Evolutionary conservation across 1,139 yeast species (phyloP).

Genomic region (Hyphopichia wangnamkhiaoensis): DNA sequence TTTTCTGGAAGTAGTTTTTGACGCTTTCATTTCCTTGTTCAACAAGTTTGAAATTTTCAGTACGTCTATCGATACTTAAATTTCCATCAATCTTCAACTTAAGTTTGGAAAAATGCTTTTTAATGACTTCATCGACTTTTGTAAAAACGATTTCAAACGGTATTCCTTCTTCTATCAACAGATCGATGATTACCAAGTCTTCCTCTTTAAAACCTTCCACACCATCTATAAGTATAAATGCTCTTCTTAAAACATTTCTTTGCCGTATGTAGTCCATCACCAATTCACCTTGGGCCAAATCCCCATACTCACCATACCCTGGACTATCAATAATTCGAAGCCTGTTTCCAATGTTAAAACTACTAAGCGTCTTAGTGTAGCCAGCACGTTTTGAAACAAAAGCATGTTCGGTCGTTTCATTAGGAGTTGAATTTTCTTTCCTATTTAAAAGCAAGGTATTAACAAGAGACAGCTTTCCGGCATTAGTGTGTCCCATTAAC

Average conservation of each 20-base stretch:
- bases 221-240: slow-evolving; percentile 63
- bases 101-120: neutral
- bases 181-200: slow-evolving; percentile 55
- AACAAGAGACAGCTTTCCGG: slow-evolving; percentile 78
- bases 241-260: slow-evolving; percentile 55
- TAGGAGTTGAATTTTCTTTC: slow-evolving; percentile 24
- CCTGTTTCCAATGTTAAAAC: slow-evolving; percentile 64
- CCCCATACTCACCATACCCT: slow-evolving; percentile 76
- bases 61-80: slow-evolving; percentile 6
- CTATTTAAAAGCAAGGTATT: slow-evolving; percentile 49
- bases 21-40: slow-evolving; percentile 24
- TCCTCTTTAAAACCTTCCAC: slow-evolving; percentile 55
- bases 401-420: slow-evolving; percentile 44
- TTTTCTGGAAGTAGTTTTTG: slow-evolving; percentile 20
- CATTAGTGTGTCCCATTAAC: slow-evolving; percentile 78
- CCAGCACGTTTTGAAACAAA: slow-evolving; percentile 66
- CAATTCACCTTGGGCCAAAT: slow-evolving; percentile 64
- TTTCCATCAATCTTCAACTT: slow-evolving; percentile 1
- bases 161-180: slow-evolving; percentile 54
- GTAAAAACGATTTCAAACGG: slow-evolving; percentile 77
- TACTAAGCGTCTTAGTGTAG: slow-evolving; percentile 73
- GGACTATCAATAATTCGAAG: slow-evolving; percentile 79
- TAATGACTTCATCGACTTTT: slow-evolving; percentile 60
- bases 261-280: slow-evolving; percentile 61
- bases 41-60: slow-evolving; percentile 11